Base-by-base conservation (phyloP, 139 green algal genomes). In the Coelastrella sp. region DNA sequence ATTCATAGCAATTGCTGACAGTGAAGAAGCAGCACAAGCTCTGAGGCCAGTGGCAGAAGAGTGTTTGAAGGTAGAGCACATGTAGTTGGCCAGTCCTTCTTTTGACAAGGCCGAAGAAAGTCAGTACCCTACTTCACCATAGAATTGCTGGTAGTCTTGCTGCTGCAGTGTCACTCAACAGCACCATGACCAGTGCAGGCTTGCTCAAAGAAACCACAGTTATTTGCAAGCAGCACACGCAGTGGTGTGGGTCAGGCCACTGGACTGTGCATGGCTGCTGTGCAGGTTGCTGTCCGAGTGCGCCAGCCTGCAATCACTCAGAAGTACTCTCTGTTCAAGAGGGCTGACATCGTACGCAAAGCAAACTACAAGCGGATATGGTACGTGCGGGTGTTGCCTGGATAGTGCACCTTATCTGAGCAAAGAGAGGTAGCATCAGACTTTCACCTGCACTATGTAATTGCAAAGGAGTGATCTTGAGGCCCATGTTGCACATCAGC, bases 1-100 rank as follows among this genome's bases (percentile, higher is more conserved):
- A 43, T 79, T 43, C 41, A 63, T 79, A 19, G 69, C 69, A 27
- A 79, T 79, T 40, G 69, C 69, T 30, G 69, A 79, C 69, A 79
- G 25, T n/a, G 69, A 79, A 21, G 69, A 19, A 40, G 69, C 50
- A 43, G 69, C 69, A 38, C 69, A 79, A n/a, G 41, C 38, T 9
- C 40, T 79, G 25, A 50, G 69, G 25, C 69, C 69, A 32, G 41
- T 63, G 5, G 69, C 41, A 38, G 69, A 79, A 23, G 25, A n/a
- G 23, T 79, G 69, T 27, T 43, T 79, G 8, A 38, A 50, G n/a
- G 69, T 79, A 13, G 25, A 37, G 25, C 7, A 5, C 23, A 15
- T 30, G 32, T 35, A 15, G 27, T 30, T 73, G 64, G 30, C 48
- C 48, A 23, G 48, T 15, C 17, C 13, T 23, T 57, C 48, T 15